Evolutionary conservation across 192 early-diverging fungal genomes (phyloP).

Genomic region (Thamnidium elegans): DNA sequence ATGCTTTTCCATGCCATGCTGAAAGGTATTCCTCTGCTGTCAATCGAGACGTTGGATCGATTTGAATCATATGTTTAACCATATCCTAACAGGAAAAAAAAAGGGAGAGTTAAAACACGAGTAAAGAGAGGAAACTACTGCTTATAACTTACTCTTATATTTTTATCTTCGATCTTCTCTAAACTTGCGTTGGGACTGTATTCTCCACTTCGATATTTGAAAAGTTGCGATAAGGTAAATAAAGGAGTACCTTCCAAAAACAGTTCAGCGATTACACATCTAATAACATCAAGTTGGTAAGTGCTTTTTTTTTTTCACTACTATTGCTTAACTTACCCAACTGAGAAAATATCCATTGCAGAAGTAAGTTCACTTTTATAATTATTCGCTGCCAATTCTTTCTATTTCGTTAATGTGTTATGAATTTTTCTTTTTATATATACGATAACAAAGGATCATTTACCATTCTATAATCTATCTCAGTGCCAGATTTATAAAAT

Average conservation of each 20-base stretch:
- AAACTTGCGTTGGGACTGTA: constrained; percentile 68
- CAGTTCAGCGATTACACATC: constrained; percentile 87
- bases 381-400: constrained; percentile 29
- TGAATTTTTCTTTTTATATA: background rate
- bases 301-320: background rate
- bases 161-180: constrained; percentile 78
- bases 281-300: constrained; percentile 5
- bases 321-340: constrained; percentile 65
- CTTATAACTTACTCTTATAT: constrained; percentile 59
- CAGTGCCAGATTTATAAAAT: constrained; percentile 75
- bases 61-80: constrained; percentile 85
- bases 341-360: constrained; percentile 94
- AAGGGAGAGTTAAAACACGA: background rate
- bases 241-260: constrained; percentile 91
- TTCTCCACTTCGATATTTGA: constrained; percentile 82
- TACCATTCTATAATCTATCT: constrained; percentile 52
- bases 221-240: constrained; percentile 88
- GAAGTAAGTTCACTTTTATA: constrained; percentile 53
- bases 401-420: constrained; percentile 26
- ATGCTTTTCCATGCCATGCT: constrained; percentile 75
- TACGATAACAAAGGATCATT: background rate
- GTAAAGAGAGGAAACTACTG: background rate
- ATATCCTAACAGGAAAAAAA: constrained; percentile 48
- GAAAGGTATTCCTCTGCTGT: constrained; percentile 75
- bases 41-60: constrained; percentile 70